Conservation (phyloP, 805 yeast species). For the Debaryomyces castellii region DNA sequence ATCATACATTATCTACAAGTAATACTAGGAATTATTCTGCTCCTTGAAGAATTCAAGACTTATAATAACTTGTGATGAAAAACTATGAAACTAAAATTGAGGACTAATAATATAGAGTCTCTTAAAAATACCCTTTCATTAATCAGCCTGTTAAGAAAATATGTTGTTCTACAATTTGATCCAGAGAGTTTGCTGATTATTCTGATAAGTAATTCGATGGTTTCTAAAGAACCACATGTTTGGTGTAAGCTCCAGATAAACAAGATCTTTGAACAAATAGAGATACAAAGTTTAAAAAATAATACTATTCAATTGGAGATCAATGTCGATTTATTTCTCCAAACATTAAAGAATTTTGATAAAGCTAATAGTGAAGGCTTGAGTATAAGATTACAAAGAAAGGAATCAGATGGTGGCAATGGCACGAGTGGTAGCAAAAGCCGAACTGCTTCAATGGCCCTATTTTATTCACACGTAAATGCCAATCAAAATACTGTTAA, state of each 20-base stretch:
- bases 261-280: conserved; percentile 48
- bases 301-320: conserved; percentile 60
- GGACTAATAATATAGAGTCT: conserved; percentile 16
- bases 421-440: conserved; percentile 25
- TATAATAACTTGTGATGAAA: neutral
- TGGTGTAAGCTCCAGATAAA: conserved; percentile 58
- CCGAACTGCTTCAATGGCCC: conserved; percentile 51
- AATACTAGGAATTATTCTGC: too few relatives aligned
- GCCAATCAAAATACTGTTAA: conserved; percentile 46
- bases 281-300: conserved; percentile 51
- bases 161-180: conserved; percentile 57
- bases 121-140: conserved; percentile 44
- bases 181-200: conserved; percentile 49
- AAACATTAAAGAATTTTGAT: conserved; percentile 58
- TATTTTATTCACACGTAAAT: conserved; percentile 52
- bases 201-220: conserved; percentile 41
- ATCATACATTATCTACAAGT: too few relatives aligned
- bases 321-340: conserved; percentile 58
- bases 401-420: conserved; percentile 28
- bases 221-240: conserved; percentile 59
- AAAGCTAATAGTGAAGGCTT: conserved; percentile 51
- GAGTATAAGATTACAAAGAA: conserved; percentile 51
- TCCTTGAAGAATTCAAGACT: too few relatives aligned
- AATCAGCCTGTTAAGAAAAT: conserved; percentile 52
- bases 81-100: conserved; percentile 19